phyloP scores from a whole-genome alignment of 1,284 basidiomycete species.

The Ceratobasidium sp. region DNA sequence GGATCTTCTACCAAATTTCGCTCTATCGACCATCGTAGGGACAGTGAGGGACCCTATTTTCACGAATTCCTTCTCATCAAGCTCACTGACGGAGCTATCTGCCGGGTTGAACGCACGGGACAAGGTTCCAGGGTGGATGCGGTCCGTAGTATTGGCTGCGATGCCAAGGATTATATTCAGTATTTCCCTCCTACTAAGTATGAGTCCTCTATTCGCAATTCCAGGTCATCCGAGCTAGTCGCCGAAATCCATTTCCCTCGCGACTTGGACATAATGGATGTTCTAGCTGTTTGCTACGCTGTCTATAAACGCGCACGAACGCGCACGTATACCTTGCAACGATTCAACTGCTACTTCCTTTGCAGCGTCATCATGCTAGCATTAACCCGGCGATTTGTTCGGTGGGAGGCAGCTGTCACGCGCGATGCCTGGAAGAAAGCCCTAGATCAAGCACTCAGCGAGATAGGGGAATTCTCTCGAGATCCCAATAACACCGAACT shows the following conservation, averaged over 20 bases:
- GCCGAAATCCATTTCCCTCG: not conserved
- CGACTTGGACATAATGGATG: conserved; percentile 13
- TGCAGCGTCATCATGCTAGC: conserved; percentile 6
- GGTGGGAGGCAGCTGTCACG: conserved; percentile 2
- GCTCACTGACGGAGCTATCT: not conserved
- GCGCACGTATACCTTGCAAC: conserved; percentile 9
- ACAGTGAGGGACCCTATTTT: not conserved
- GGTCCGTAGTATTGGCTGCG: not conserved
- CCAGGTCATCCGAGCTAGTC: conserved; percentile 3
- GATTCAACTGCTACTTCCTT: conserved; percentile 33
- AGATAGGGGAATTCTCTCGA: too few relatives aligned
- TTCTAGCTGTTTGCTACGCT: conserved; percentile 12
- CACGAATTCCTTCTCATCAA: conserved; percentile 19
- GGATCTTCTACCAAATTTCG: conserved; percentile 2
- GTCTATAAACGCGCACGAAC: not conserved
- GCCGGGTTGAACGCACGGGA: conserved; percentile 14
- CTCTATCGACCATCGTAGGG: conserved; percentile 5
- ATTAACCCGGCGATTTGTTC: conserved; percentile 1
- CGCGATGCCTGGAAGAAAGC: not conserved
- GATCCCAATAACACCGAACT: too few relatives aligned
- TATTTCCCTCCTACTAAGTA: not conserved
- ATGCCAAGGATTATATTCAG: conserved; percentile 6
- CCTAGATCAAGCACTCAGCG: too few relatives aligned
- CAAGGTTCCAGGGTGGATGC: not conserved
- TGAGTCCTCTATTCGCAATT: not conserved